phyloP scores from a whole-genome alignment of 2,329 filamentous ascomycete genomes.

The Coleophoma cylindrospora region DNA sequence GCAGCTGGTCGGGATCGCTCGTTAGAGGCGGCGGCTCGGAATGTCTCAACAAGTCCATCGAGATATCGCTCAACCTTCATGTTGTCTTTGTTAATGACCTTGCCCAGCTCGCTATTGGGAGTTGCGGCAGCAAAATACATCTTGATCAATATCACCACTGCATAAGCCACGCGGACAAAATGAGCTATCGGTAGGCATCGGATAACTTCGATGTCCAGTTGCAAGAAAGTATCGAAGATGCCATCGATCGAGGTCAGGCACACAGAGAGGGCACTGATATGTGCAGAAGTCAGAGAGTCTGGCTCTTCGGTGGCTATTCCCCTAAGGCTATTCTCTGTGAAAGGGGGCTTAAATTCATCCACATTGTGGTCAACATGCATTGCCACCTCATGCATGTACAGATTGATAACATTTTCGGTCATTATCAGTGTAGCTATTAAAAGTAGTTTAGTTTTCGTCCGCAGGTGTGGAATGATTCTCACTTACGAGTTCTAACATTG shows the following conservation, averaged over 20 bases:
- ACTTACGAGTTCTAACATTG: constrained; percentile 26
- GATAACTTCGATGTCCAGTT: constrained; percentile 39
- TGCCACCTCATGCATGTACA: constrained; percentile 56
- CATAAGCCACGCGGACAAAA: constrained; percentile 49
- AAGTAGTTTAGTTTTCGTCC: constrained; percentile 1
- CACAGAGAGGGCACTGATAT: constrained; percentile 46
- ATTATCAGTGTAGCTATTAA: constrained; percentile 40
- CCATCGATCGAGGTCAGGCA: constrained; percentile 48
- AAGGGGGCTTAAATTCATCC: constrained; percentile 40
- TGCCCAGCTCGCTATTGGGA: constrained; percentile 61
- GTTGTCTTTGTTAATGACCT: constrained; percentile 62
- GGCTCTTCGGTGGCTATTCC: constrained; percentile 6
- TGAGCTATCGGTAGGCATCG: constrained; percentile 43
- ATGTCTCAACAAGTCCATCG: constrained; percentile 63
- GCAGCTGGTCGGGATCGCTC: constrained; percentile 60
- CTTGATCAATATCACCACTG: constrained; percentile 53
- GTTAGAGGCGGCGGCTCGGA: constrained; percentile 56
- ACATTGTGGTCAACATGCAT: constrained; percentile 51
- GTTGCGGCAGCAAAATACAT: constrained; percentile 56
- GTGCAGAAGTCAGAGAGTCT: constrained; percentile 26
- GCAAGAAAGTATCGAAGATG: constrained; percentile 45
- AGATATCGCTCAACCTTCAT: constrained; percentile 64
- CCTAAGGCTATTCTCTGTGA: constrained; percentile 24
- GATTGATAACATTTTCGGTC: constrained; percentile 45
- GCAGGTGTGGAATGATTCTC: not conserved